Conservation (phyloP, 768 basidiomycete species). For the Baorangia bicolor region DNA sequence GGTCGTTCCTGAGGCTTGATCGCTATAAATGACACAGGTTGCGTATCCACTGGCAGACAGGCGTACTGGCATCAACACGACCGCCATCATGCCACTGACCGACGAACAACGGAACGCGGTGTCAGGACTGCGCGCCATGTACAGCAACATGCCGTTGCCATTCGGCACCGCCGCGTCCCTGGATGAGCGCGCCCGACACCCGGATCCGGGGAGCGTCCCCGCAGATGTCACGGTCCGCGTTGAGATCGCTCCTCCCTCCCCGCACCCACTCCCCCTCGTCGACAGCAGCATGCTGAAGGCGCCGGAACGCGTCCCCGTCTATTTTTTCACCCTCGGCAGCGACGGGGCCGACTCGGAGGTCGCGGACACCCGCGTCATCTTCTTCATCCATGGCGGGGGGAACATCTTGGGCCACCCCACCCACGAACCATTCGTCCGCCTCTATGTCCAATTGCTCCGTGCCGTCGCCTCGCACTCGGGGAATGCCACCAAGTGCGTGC, state of each 20-base stretch:
- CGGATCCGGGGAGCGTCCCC: neutral
- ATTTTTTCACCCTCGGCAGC: constrained; percentile 13
- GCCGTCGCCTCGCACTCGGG: neutral
- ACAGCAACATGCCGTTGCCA: accelerated
- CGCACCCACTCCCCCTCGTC: neutral
- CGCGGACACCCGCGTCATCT: constrained; percentile 15
- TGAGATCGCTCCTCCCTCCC: constrained; percentile 19
- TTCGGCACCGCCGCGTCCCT: constrained; percentile 6
- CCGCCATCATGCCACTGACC: constrained; percentile 12
- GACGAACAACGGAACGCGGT: constrained; percentile 14
- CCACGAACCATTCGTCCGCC: neutral
- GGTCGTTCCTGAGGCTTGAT: neutral
- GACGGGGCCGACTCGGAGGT: neutral
- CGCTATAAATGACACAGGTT: neutral
- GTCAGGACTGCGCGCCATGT: neutral
- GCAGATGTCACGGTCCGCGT: constrained; percentile 9
- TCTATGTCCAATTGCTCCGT: constrained; percentile 13
- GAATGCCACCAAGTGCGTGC: constrained; percentile 1
- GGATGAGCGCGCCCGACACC: constrained; percentile 12
- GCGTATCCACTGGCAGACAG: no score
- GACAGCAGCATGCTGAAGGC: neutral
- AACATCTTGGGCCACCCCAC: constrained; percentile 20
- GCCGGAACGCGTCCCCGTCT: constrained; percentile 23
- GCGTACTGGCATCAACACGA: neutral
- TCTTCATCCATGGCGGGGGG: constrained; percentile 27